These are phyloP conservation scores for Fusarium continuum DNA, from an alignment of 2,329 filamentous ascomycete species.

Conservation along the genomic window DNA sequence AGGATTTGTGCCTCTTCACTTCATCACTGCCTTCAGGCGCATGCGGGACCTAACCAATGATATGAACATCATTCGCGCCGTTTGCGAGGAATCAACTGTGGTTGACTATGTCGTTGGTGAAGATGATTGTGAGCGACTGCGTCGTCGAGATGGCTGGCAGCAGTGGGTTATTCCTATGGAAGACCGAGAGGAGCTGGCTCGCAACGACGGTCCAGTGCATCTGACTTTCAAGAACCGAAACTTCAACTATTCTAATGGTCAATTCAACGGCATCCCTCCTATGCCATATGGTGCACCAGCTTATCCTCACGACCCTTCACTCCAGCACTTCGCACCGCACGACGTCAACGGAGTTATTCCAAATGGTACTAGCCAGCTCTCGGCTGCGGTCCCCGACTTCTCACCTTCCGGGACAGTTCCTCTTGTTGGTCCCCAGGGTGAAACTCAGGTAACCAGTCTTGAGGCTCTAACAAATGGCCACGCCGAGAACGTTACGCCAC, in stretches of 20 bases:
- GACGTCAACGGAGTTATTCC: slow-evolving; percentile 45
- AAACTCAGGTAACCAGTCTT: slow-evolving; percentile 14
- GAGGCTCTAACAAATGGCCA: slow-evolving; percentile 37
- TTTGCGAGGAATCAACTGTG: slow-evolving; percentile 74
- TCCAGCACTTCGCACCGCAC: slow-evolving; percentile 50
- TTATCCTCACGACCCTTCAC: slow-evolving; percentile 44
- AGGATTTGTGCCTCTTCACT: slow-evolving; percentile 83
- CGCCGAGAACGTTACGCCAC: slow-evolving; percentile 23
- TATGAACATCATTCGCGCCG: slow-evolving; percentile 75
- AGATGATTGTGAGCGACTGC: slow-evolving; percentile 81
- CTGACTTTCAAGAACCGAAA: slow-evolving; percentile 50
- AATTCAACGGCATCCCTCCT: slow-evolving; percentile 47
- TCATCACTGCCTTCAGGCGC: slow-evolving; percentile 88
- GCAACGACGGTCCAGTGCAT: slow-evolving; percentile 71
- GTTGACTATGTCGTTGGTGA: slow-evolving; percentile 80
- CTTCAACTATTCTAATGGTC: slow-evolving; percentile 41
- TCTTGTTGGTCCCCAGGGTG: slow-evolving; percentile 20
- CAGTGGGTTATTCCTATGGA: slow-evolving; percentile 79
- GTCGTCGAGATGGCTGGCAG: slow-evolving; percentile 79
- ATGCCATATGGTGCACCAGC: slow-evolving; percentile 47
- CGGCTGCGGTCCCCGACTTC: slow-evolving; percentile 53
- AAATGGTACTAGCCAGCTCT: slow-evolving; percentile 48
- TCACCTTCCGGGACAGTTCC: slow-evolving; percentile 46
- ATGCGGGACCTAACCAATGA: slow-evolving; percentile 63
- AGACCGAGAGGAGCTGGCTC: slow-evolving; percentile 76